Percentiles rank a stretch among this genome's conserved stretches.
Evolutionary conservation across 129 eudicot genomes (phyloP).

Genomic region (Pseudognaphalium luteoalbum): DNA sequence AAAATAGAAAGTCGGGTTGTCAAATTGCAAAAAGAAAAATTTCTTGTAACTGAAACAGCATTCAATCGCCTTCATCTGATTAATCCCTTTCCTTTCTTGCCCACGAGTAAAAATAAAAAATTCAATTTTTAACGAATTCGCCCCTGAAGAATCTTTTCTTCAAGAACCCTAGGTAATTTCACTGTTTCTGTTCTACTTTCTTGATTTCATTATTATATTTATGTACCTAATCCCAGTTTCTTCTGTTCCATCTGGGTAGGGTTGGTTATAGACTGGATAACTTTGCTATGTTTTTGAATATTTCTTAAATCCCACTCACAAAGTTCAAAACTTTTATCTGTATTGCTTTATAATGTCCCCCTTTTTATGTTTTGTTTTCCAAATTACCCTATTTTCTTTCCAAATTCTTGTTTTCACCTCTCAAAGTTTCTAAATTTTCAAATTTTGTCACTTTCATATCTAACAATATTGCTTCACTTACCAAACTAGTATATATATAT

Average conservation of each 20-base stretch:
- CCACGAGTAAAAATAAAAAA: not conserved
- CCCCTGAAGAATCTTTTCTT: not conserved
- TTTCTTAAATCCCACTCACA: not conserved
- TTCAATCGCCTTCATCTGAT: not conserved
- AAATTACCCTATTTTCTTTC: conserved; percentile 20
- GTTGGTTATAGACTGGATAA: not conserved
- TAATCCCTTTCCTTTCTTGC: not conserved
- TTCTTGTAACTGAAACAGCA: conserved; percentile 7
- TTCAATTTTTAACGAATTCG: not conserved
- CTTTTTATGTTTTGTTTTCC: not conserved
- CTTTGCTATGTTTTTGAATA: not conserved
- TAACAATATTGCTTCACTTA: conserved; percentile 2
- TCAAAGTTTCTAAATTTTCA: conserved; percentile 13
- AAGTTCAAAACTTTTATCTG: conserved; percentile 10
- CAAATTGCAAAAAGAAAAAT: conserved; percentile 19
- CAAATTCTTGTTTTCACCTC: conserved; percentile 21
- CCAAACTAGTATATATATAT: not conserved
- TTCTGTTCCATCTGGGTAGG: conserved; percentile 3
- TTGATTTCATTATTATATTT: not conserved
- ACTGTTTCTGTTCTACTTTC: not conserved
- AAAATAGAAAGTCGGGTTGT: conserved; percentile 21
- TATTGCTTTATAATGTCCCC: not conserved
- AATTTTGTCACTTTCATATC: not conserved
- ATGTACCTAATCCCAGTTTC: conserved; percentile 9
- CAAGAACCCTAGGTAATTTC: conserved; percentile 23